Percentiles rank a stretch among this genome's conserved stretches.
Conservation (phyloP, 164 flowering plant genomes). For the Annona cherimola region DNA sequence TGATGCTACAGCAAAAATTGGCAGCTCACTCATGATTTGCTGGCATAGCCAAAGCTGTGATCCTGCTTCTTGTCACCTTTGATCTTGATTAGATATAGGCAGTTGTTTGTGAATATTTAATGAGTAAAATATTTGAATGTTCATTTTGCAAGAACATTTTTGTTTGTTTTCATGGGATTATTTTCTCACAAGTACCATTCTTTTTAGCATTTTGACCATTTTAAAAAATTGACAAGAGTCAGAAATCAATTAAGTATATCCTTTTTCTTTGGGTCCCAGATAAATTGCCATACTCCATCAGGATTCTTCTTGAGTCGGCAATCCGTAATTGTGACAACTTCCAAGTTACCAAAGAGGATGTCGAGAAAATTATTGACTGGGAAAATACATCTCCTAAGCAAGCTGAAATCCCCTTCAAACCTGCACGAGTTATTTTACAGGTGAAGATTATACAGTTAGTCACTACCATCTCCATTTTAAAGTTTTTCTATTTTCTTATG, state of each 20-base stretch:
- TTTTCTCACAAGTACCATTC: neutral
- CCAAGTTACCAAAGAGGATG: slow-evolving; percentile 79
- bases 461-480: slow-evolving; percentile 17
- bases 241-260: neutral
- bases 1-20: neutral
- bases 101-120: neutral
- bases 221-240: no score
- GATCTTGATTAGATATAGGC: neutral
- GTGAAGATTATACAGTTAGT: neutral
- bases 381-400: slow-evolving; percentile 81
- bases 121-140: neutral
- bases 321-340: slow-evolving; percentile 92
- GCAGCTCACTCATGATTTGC: neutral
- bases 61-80: neutral
- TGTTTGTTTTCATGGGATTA: neutral
- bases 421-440: slow-evolving; percentile 92
- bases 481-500: neutral
- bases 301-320: slow-evolving; percentile 87
- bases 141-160: neutral
- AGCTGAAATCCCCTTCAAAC: slow-evolving; percentile 97
- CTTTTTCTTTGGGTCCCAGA: slow-evolving; percentile 33
- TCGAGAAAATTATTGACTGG: slow-evolving; percentile 97
- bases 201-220: neutral
- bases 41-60: neutral
- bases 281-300: slow-evolving; percentile 77